Base-by-base conservation (phyloP, 768 basidiomycete species). In the Tricholomella constricta region DNA sequence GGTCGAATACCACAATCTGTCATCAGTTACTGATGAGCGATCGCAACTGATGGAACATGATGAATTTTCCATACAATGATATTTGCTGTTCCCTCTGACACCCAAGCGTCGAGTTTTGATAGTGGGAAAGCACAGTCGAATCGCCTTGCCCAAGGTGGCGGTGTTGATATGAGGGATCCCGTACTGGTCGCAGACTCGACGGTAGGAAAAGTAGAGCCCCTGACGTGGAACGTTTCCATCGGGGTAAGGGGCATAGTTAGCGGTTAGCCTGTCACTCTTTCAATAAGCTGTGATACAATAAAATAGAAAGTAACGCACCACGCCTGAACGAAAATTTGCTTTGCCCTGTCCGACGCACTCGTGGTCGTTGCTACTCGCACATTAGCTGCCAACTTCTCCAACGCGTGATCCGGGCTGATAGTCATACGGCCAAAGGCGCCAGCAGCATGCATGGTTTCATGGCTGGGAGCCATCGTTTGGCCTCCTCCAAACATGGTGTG, bases 121-220 rank as follows among this genome's bases (percentile, higher is more conserved):
- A 57, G 89, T 91, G 44, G 91, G 91, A 74, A 94, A 97, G 69
- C 92, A 94, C 49, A 91, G 82, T 57, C 93, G 82, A 65, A 97
- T 94, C 41, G 94, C 93, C 71, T 97, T 97, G 56, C 94, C 94
- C 62, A 97, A 80, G 1, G 94, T 94, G 60, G 94, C 94, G 32
- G 94, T 93, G 77, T 95, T 97, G 76, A 96, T 92, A 65, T 95
- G 91, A 47, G 90, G 91, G 55, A 94, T 90, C 46, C 89, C 89
- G 73, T 94, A 92, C 71, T 92, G 89, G 73, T 94, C 91, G 71
- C 91, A 94, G 51, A 94, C 86, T 49, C 91, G 79, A 56, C 89
- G 82, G 73, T 95, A 97, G 29, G 93, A 95, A 67, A 92, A 91
- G 72, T 95, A 97, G 45, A 97, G 83, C 6, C 93, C 94, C 66